phyloP scores from a whole-genome alignment of 768 basidiomycete genomes.

The Collybia mongolica region DNA sequence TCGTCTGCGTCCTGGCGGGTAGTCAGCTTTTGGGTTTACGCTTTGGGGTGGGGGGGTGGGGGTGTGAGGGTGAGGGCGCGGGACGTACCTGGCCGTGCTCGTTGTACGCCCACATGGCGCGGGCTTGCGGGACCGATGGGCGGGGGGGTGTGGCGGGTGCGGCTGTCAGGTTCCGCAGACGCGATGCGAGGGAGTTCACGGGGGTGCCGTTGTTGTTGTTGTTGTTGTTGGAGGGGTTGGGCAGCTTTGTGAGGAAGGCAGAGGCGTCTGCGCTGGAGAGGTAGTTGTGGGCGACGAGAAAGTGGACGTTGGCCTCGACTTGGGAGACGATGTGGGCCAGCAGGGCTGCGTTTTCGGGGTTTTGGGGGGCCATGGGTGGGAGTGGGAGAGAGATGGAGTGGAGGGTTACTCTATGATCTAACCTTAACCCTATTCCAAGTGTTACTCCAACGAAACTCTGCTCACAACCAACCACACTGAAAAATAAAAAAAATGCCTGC shows the following conservation, averaged over 20 bases:
- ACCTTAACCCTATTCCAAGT: constrained; percentile 19
- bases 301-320: constrained; percentile 53
- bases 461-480: too few relatives aligned
- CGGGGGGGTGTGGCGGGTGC: constrained; percentile 1
- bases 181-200: constrained; percentile 5
- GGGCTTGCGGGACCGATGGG: constrained; percentile 36
- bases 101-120: constrained; percentile 67
- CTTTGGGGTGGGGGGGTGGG: not conserved
- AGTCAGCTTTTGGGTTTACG: not conserved
- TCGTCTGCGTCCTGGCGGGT: constrained; percentile 67
- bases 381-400: not conserved
- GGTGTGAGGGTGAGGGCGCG: not conserved
- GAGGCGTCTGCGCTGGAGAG: constrained; percentile 44
- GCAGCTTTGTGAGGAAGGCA: constrained; percentile 45
- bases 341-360: constrained; percentile 6
- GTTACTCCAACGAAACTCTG: too few relatives aligned
- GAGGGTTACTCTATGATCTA: not conserved
- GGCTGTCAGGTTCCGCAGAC: constrained; percentile 7
- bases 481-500: constrained; percentile 40
- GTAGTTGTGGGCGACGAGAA: constrained; percentile 48
- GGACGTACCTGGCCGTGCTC: constrained; percentile 47
- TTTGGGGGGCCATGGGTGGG: constrained; percentile 1
- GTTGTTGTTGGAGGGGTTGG: constrained; percentile 13
- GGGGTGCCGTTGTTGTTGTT: constrained; percentile 4
- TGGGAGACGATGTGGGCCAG: constrained; percentile 50